phyloP scores from a whole-genome alignment of 1,284 basidiomycete genomes.

The Ustilago crameri region DNA sequence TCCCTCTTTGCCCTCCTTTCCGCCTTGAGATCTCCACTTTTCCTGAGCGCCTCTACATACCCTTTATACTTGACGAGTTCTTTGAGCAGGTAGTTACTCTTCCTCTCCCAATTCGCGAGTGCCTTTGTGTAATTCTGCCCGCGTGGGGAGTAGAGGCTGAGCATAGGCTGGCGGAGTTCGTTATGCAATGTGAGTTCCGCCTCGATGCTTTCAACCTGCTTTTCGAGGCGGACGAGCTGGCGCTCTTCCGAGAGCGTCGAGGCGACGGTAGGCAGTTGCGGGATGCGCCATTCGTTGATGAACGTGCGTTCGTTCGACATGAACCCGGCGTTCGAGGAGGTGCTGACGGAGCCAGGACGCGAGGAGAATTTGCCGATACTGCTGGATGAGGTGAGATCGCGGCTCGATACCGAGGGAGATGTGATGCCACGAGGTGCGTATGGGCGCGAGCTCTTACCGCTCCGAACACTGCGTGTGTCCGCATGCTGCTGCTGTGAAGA shows the following conservation, averaged over 20 bases:
- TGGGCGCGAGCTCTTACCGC: constrained; percentile 14
- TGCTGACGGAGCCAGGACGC: constrained; percentile 10
- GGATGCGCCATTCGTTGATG: constrained; percentile 94
- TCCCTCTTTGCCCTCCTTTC: constrained; percentile 45
- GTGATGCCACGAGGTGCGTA: background rate
- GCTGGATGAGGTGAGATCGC: background rate
- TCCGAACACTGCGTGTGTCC: constrained; percentile 43
- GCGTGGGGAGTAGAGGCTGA: constrained; percentile 78
- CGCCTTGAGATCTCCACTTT: constrained; percentile 33
- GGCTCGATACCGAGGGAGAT: background rate
- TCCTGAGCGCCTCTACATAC: constrained; percentile 84
- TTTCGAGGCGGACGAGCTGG: constrained; percentile 71
- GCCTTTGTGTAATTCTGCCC: constrained; percentile 82
- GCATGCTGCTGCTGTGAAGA: constrained; percentile 1
- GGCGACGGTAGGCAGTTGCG: constrained; percentile 81
- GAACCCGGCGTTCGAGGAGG: constrained; percentile 11
- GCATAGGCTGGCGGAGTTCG: constrained; percentile 84
- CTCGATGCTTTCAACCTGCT: constrained; percentile 73
- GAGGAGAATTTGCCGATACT: background rate
- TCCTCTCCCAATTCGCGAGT: constrained; percentile 89
- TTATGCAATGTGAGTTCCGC: constrained; percentile 85
- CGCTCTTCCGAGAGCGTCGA: constrained; percentile 90
- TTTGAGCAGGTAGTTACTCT: constrained; percentile 84
- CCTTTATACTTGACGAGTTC: constrained; percentile 95
- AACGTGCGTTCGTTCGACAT: constrained; percentile 75